Evolutionary conservation across 495 filamentous ascomycete species (phyloP).

Genomic region (Penicillium roqueforti): DNA sequence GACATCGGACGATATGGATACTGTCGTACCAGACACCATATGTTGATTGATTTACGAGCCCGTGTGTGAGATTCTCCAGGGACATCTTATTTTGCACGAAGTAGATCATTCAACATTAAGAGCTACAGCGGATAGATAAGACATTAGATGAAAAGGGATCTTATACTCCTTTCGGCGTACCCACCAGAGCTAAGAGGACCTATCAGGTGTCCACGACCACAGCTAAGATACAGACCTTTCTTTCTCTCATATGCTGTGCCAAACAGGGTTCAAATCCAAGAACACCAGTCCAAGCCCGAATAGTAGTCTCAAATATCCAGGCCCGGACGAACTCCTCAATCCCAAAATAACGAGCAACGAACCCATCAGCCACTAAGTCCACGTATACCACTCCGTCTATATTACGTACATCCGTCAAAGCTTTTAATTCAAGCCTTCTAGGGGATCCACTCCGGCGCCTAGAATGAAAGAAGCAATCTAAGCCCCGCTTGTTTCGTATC

Average conservation of each 20-base stretch:
- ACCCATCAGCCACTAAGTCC: neutral
- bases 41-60: neutral
- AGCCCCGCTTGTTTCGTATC: neutral
- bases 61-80: neutral
- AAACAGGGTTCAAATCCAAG: neutral
- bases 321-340: neutral
- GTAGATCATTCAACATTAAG: neutral
- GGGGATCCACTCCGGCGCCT: neutral
- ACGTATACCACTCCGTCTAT: neutral
- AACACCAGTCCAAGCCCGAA: neutral
- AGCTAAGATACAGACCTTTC: neutral
- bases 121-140: neutral
- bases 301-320: neutral
- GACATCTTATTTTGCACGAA: neutral
- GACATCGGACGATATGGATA: neutral
- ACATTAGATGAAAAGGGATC: neutral
- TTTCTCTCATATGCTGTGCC: neutral
- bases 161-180: neutral
- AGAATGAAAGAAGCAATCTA: neutral
- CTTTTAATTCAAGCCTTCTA: neutral
- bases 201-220: neutral
- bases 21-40: neutral
- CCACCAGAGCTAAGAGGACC: neutral
- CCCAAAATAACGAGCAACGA: neutral
- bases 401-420: neutral